Conservation (phyloP, 352 stramenopile genomes). For the Phytophthora pisi region DNA sequence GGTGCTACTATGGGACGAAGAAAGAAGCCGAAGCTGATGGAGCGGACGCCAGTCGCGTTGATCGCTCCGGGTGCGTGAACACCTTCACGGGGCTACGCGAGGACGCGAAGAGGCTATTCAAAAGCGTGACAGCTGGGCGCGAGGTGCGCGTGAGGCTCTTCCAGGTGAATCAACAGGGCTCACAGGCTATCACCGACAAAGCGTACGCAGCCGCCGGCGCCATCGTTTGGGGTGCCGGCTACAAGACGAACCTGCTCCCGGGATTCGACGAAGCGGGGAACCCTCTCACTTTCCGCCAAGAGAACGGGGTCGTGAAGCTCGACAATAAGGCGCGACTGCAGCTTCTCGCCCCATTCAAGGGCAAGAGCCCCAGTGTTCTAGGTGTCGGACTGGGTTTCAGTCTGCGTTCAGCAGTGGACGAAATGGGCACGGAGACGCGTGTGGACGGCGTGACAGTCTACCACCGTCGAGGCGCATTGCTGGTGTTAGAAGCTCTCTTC, state of each 20-base stretch:
- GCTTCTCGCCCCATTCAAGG: conserved; percentile 18
- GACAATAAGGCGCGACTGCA: conserved; percentile 63
- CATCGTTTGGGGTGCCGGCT: conserved; percentile 87
- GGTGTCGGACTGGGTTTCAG: conserved; percentile 84
- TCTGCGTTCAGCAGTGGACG: conserved; percentile 73
- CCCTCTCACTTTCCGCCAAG: conserved; percentile 46
- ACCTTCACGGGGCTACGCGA: conserved; percentile 86
- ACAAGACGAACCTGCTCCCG: conserved; percentile 68
- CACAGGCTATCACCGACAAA: conserved; percentile 59
- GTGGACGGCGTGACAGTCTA: conserved; percentile 90
- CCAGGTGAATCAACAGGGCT: conserved; percentile 68
- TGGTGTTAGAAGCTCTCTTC: conserved; percentile 79
- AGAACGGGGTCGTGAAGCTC: conserved; percentile 74
- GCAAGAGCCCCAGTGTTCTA: conserved; percentile 46
- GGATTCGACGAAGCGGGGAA: conserved; percentile 56
- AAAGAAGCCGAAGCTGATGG: conserved; percentile 82
- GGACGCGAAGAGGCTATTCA: conserved; percentile 82
- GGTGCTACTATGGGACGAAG: conserved; percentile 78
- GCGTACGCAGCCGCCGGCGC: conserved; percentile 69
- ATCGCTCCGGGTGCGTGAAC: conserved; percentile 79
- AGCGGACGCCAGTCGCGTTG: conserved; percentile 54
- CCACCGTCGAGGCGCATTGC: conserved; percentile 66
- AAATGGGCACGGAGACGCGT: conserved; percentile 77
- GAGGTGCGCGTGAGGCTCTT: conserved; percentile 77
- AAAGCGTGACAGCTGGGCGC: conserved; percentile 57